Evolutionary conservation across 768 basidiomycete genomes (phyloP), one percentile per base, ranked within the genome.

Genomic region (Rickenella mellea): DNA sequence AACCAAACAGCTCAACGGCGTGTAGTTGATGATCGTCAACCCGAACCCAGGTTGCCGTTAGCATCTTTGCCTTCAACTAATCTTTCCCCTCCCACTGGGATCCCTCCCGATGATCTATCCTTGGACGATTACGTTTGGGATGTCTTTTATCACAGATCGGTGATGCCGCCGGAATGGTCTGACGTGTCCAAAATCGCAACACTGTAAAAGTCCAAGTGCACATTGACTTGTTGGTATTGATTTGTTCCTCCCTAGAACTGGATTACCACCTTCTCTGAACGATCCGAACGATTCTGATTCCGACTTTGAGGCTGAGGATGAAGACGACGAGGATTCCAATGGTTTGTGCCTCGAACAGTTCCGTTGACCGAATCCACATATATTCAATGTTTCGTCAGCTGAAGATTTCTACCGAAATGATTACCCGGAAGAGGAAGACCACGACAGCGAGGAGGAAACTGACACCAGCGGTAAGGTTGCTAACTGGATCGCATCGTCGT

Each of bases 111-210:
- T 12, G 27, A 41, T 9, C 24, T 22, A 3, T 36, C 33, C 24
- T 56, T 58, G 4, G 70, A 70, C 21, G 86, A 87, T 51, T 89
- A 84, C 49, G 86, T 89, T 19, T 88, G 80, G 76, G 86, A 89
- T 52, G 74, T 89, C 17, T 89, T 87, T 54, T 87, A 85, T 50
- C 82, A 81, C 48, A 68, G 78, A 19, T 78, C 80, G 0, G 68
- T 70, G 15, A 69, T 75, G 9, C 56, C 76, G 29, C 68, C 67
- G 14, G 78, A 82, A 58, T 78, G 79, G 71, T 74, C 74, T 42
- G 51, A 53, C 6, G 67, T 66, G 1, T 73, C 74, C 5, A 71
- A 71, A 35, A 61, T 83, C 42, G 86, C 71, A 15, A 86, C 76
- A 0, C 53, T 83, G 84, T 88, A 57, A 39, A n/a, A n/a, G n/a